Evolutionary conservation across 2,329 filamentous ascomycete genomes (phyloP).

Genomic region (Emydomyces testavorans): DNA sequence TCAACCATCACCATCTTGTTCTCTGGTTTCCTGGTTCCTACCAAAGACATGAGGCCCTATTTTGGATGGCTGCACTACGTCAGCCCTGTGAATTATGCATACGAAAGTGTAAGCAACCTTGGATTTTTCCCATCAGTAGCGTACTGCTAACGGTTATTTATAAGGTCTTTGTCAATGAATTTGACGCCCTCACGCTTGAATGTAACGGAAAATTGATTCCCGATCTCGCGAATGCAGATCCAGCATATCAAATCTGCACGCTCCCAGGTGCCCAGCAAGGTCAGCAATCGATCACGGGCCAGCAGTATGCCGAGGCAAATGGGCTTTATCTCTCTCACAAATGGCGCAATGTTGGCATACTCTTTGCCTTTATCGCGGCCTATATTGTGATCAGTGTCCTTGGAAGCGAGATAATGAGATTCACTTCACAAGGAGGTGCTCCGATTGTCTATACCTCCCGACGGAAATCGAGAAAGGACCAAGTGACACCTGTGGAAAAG

Average conservation of each 20-base stretch:
- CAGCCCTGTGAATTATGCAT: too few relatives aligned
- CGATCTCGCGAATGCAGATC: slow-evolving; percentile 43
- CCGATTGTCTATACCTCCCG: slow-evolving; percentile 53
- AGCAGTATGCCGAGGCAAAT: slow-evolving; percentile 40
- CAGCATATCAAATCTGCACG: slow-evolving; percentile 51
- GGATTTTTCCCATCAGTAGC: too few relatives aligned
- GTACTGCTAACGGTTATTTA: too few relatives aligned
- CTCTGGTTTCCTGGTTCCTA: too few relatives aligned
- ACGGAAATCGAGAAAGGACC: slow-evolving; percentile 42
- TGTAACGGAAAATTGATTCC: slow-evolving; percentile 53
- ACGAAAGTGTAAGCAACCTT: too few relatives aligned
- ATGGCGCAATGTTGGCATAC: slow-evolving; percentile 65
- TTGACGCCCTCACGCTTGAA: slow-evolving; percentile 44
- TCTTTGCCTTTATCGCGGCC: slow-evolving; percentile 62
- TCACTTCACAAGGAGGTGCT: slow-evolving; percentile 41
- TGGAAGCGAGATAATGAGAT: slow-evolving; percentile 57
- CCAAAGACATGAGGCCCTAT: too few relatives aligned
- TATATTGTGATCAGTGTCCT: slow-evolving; percentile 62
- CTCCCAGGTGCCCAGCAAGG: slow-evolving; percentile 46
- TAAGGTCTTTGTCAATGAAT: slow-evolving; percentile 53
- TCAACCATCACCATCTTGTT: too few relatives aligned
- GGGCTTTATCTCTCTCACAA: slow-evolving; percentile 35
- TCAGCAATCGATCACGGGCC: slow-evolving; percentile 43
- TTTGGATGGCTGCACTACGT: too few relatives aligned
- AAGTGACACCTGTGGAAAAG: slow-evolving; percentile 3